phyloP scores from a whole-genome alignment of 345 rosid genomes.

The Cardamine chenopodiifolia region DNA sequence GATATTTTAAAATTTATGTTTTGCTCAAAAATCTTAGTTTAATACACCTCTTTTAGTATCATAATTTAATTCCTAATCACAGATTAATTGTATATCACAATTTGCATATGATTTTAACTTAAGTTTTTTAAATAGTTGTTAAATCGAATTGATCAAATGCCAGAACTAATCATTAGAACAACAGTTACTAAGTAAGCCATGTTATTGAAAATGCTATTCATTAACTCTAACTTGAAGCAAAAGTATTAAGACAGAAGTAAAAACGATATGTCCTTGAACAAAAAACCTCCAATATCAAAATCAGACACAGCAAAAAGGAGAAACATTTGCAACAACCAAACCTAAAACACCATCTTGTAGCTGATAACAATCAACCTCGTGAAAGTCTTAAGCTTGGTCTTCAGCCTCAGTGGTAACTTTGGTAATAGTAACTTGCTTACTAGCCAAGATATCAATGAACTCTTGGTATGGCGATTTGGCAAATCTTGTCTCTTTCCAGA shows the following conservation, averaged over 20 bases:
- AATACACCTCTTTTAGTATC: too few species aligned
- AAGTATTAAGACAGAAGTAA: background rate
- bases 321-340: too few species aligned
- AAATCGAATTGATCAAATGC: too few species aligned
- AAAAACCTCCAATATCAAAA: background rate
- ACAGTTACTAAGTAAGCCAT: too few species aligned
- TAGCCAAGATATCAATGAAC: conserved; percentile 54
- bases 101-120: too few species aligned
- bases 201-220: background rate
- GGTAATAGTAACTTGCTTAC: conserved; percentile 5
- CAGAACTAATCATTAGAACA: too few species aligned
- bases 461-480: conserved; percentile 64
- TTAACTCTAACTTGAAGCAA: background rate
- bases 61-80: too few species aligned
- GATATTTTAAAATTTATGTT: too few species aligned
- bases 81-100: too few species aligned
- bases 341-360: too few species aligned
- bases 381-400: conserved; percentile 19
- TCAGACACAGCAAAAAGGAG: background rate
- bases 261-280: background rate
- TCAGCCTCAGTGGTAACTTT: conserved; percentile 12
- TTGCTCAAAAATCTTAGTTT: too few species aligned
- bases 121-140: too few species aligned
- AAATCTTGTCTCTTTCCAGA: conserved; percentile 71
- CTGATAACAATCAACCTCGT: background rate